Conservation (phyloP, 2,329 filamentous ascomycete genomes). For the Ophiosphaerella narmari region DNA sequence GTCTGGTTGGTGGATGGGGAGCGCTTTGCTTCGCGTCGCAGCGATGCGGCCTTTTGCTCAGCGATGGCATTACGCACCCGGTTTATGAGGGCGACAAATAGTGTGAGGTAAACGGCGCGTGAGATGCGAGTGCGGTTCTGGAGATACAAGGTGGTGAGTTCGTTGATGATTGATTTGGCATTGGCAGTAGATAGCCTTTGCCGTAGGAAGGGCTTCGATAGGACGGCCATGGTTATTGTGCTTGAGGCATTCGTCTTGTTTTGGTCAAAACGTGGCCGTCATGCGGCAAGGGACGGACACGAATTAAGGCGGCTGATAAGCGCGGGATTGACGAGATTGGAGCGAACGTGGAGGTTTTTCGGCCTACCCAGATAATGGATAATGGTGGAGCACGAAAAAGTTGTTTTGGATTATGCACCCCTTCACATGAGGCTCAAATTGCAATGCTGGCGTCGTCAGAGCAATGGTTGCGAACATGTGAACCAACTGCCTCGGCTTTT, state of each 20-base stretch:
- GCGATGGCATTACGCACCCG: constrained; percentile 89
- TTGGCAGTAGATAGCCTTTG: constrained; percentile 37
- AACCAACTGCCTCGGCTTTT: constrained; percentile 3
- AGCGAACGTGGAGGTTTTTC: too few relatives aligned
- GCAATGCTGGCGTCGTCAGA: constrained; percentile 6
- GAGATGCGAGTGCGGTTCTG: constrained; percentile 48
- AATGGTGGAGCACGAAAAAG: not conserved
- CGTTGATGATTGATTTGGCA: constrained; percentile 43
- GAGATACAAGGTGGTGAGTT: constrained; percentile 46
- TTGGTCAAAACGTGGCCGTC: not conserved
- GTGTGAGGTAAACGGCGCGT: constrained; percentile 47
- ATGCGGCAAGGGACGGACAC: not conserved
- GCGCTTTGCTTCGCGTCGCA: constrained; percentile 63
- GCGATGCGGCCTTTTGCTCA: constrained; percentile 86
- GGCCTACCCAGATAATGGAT: not conserved
- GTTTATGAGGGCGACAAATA: constrained; percentile 59
- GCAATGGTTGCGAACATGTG: constrained; percentile 14
- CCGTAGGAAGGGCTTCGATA: constrained; percentile 46
- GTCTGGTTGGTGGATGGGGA: constrained; percentile 13
- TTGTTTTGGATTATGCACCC: constrained; percentile 1
- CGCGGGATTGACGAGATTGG: not conserved
- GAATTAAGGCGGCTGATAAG: not conserved
- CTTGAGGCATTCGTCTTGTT: constrained; percentile 19
- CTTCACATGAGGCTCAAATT: constrained; percentile 12
- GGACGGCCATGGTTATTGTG: constrained; percentile 45